These are phyloP conservation scores for Colletotrichum tamarilloi DNA, from an alignment of 2,329 filamentous ascomycete genomes.

Conservation along the genomic window DNA sequence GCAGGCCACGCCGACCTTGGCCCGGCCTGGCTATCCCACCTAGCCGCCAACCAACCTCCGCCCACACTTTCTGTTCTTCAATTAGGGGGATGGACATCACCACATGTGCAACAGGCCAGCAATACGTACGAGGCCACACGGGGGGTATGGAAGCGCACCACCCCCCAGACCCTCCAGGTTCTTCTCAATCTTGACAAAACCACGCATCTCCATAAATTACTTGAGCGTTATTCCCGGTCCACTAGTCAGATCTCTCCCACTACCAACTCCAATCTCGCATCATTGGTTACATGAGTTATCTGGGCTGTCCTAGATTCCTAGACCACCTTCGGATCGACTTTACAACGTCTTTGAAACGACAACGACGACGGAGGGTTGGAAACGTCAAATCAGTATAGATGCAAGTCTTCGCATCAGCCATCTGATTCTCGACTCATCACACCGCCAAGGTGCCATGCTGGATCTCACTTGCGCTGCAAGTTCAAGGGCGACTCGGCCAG, in stretches of 20 bases:
- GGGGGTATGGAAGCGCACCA: neutral
- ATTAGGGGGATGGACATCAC: neutral
- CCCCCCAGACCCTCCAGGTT: neutral
- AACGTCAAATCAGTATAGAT: neutral
- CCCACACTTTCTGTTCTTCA: neutral
- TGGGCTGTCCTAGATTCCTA: neutral
- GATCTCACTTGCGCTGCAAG: conserved; percentile 27
- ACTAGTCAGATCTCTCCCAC: neutral
- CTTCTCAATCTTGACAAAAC: neutral
- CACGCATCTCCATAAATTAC: conserved; percentile 6
- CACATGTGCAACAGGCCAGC: neutral
- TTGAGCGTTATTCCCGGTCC: conserved; percentile 3
- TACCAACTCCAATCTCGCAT: neutral
- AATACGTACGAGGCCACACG: neutral
- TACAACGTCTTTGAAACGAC: neutral
- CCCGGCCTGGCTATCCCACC: neutral
- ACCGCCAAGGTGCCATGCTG: conserved; percentile 32
- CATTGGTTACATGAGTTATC: neutral
- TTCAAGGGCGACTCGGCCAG: conserved; percentile 26
- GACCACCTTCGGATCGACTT: neutral
- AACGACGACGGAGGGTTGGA: neutral
- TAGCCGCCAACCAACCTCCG: neutral
- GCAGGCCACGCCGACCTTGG: neutral
- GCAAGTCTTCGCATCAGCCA: neutral
- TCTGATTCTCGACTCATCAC: conserved; percentile 19